A percentile compares a stretch with the other conserved stretches of the same genome.
Conservation (phyloP, 805 yeast species). For the Spathaspora hagerdaliae region DNA sequence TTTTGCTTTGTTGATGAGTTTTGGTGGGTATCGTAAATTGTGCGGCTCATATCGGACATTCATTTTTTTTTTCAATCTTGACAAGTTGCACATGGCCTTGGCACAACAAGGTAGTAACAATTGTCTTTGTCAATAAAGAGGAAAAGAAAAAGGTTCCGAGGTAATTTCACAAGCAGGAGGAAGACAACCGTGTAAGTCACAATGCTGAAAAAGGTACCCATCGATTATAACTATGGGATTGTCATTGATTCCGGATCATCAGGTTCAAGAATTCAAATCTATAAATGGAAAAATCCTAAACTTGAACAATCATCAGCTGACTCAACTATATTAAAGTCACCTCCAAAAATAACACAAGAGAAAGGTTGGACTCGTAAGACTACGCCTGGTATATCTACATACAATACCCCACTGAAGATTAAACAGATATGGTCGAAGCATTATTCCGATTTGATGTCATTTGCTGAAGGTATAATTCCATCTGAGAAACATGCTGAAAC, state of each 20-base stretch:
- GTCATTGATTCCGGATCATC: slow-evolving; percentile 95
- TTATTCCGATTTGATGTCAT: slow-evolving; percentile 56
- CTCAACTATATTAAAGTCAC: slow-evolving; percentile 41
- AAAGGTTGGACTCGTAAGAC: slow-evolving; percentile 67
- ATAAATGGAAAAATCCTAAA: slow-evolving; percentile 63
- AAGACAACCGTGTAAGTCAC: not conserved
- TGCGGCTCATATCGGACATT: no score
- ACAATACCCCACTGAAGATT: slow-evolving; percentile 37
- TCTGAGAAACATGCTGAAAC: slow-evolving; percentile 54
- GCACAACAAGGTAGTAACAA: no score
- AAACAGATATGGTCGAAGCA: slow-evolving; percentile 68
- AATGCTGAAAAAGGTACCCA: not conserved
- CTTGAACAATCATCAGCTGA: slow-evolving; percentile 19
- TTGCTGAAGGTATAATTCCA: slow-evolving; percentile 74
- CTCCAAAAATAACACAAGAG: slow-evolving; percentile 65
- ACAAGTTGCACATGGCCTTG: no score
- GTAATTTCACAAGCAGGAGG: no score
- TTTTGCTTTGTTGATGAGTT: no score
- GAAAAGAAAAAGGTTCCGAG: no score
- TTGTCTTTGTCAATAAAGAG: no score
- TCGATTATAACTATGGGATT: slow-evolving; percentile 59
- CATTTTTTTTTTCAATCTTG: no score
- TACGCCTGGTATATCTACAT: slow-evolving; percentile 83
- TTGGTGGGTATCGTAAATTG: no score
- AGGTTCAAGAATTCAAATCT: slow-evolving; percentile 85